These are phyloP conservation scores for Eucalyptus melliodora DNA, from an alignment of 345 rosid genomes.

Conservation along the genomic window DNA sequence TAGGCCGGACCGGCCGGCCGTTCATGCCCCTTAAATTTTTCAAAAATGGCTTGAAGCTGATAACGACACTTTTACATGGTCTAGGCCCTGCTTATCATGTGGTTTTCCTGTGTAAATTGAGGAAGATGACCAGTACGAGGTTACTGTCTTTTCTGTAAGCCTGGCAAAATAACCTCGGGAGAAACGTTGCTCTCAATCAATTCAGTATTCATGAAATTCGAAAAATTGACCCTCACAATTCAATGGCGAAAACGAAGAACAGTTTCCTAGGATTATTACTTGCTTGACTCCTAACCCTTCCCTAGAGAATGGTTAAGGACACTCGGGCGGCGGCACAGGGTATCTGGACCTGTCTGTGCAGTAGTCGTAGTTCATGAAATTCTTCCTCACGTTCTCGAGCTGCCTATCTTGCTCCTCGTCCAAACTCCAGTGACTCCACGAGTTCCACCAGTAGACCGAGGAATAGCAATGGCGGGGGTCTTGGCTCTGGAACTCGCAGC, in stretches of 20 bases:
- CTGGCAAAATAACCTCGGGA: neutral
- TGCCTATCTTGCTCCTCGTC: neutral
- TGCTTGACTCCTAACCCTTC: neutral
- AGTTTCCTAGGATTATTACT: neutral
- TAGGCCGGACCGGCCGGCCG: no score
- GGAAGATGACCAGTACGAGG: neutral
- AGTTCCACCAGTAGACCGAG: conserved; percentile 53
- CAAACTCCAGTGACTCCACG: conserved; percentile 9
- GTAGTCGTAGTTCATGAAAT: conserved; percentile 25
- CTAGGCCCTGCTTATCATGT: neutral
- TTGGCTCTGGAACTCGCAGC: conserved; percentile 9
- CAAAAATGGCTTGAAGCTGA: no score
- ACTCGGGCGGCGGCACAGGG: conserved; percentile 13
- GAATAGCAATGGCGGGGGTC: conserved; percentile 3
- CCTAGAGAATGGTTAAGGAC: neutral
- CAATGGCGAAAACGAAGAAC: neutral
- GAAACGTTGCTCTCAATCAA: neutral
- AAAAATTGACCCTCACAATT: neutral
- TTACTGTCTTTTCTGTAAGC: neutral
- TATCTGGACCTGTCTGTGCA: conserved; percentile 16
- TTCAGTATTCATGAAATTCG: neutral
- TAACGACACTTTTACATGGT: neutral
- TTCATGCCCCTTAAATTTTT: no score
- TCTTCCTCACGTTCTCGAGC: conserved; percentile 4
- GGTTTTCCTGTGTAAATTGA: neutral